Base-by-base conservation (phyloP, 495 filamentous ascomycete genomes). In the Penicillium cinerascens region DNA sequence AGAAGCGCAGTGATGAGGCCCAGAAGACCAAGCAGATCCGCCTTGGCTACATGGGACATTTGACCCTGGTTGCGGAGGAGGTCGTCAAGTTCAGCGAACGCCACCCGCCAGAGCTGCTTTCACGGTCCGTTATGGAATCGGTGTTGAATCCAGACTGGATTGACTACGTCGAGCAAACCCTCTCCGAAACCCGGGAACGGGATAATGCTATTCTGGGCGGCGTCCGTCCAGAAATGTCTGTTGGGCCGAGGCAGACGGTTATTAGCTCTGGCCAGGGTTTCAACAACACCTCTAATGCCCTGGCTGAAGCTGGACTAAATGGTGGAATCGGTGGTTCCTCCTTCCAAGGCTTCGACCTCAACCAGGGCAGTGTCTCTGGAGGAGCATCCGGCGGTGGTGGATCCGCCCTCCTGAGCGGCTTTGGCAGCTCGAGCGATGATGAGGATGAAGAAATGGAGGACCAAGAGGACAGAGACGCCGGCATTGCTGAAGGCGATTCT, bases 171-270 rank as follows among this genome's bases (percentile, higher is more conserved):
- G 93, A 97, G 67, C 87, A 91, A 40, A 91, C 91, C 0, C 78
- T 99, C 18, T 89, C 92, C 1, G 93, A 96, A 68, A 99, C 93
- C 0, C 74, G 95, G 17, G 92, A 97, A 69, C 87, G 93, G 38
- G 93, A 99, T 59, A 99, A 99, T 69, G 93, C 93, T 8, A 95
- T 99, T 43, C 85, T 99, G n/a, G 93, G 93, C 37, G 93, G 93
- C 10, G 91, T 97, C 4, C 84, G 92, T 37, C 93, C 93, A 1
- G 93, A 97, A 53, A 85, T 93, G 67, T 84, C 86, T 35, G 76
- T 89, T 61, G 79, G 82, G 25, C 71, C 84, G 54, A 79, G 88
- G 45, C 84, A 88, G 58, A 79, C 82, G 33, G 81, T 81, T 42
- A 68, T 87, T 50, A 85, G 82, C 26, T 79, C 82, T 39, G 80